phyloP scores from a whole-genome alignment of 257 asterid genomes.

The Ligustrum vulgare region DNA sequence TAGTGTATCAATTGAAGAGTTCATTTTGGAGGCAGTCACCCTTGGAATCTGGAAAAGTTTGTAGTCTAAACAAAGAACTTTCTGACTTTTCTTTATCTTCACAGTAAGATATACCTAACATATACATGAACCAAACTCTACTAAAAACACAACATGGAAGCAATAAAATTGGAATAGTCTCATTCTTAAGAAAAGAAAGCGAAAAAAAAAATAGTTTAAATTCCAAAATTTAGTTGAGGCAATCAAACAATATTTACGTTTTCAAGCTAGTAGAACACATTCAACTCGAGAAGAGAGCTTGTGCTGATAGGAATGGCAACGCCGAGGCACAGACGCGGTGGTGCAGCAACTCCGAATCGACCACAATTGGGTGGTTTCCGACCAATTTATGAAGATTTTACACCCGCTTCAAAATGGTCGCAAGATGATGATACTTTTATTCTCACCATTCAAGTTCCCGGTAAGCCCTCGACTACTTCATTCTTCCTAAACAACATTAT shows the following conservation, averaged over 20 bases:
- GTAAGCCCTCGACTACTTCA: constrained; percentile 26
- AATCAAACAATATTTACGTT: no score
- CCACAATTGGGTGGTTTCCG: constrained; percentile 36
- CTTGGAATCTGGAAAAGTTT: constrained; percentile 16
- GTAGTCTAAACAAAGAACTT: constrained; percentile 45
- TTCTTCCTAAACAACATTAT: neutral
- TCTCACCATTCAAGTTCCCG: constrained; percentile 66
- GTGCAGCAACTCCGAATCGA: constrained; percentile 21
- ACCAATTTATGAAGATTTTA: constrained; percentile 60
- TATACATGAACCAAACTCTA: neutral
- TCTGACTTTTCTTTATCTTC: constrained; percentile 19
- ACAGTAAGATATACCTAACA: constrained; percentile 30
- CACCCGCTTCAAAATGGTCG: constrained; percentile 58
- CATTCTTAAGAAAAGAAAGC: constrained; percentile 27
- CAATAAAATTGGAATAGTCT: constrained; percentile 50
- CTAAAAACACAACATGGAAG: constrained; percentile 29
- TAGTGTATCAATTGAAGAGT: neutral
- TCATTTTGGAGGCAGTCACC: neutral
- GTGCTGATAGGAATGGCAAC: constrained; percentile 37
- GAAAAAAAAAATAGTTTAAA: neutral
- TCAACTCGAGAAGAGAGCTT: neutral
- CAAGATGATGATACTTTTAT: constrained; percentile 55
- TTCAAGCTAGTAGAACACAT: neutral
- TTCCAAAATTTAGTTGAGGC: constrained; percentile 7
- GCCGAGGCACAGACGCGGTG: constrained; percentile 40